These are phyloP conservation scores for Vitis rupestris DNA, from an alignment of 164 flowering plant genomes.

Conservation along the genomic window DNA sequence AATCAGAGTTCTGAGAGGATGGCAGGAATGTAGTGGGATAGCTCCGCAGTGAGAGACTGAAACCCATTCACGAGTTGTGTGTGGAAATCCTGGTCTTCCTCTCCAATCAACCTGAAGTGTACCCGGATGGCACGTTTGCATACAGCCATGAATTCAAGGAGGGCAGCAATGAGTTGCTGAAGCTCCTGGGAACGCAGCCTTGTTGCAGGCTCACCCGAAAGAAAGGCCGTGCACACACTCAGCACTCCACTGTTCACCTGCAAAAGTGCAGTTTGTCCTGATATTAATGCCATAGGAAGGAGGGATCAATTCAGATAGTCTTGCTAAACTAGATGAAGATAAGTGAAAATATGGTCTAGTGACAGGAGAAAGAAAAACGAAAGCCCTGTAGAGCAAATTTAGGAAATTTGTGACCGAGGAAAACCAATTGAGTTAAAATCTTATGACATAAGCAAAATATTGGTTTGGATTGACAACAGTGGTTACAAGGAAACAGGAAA, in stretches of 20 bases:
- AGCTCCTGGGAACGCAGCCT: slow-evolving; percentile 93
- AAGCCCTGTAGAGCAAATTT: too few species aligned
- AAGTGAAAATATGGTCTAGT: too few species aligned
- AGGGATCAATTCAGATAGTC: too few species aligned
- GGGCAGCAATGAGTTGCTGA: slow-evolving; percentile 98
- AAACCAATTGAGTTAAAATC: too few species aligned
- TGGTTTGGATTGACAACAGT: neutral
- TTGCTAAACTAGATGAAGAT: too few species aligned
- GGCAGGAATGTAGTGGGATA: slow-evolving; percentile 97
- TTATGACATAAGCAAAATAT: neutral
- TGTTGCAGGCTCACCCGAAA: slow-evolving; percentile 98
- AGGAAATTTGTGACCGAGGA: too few species aligned
- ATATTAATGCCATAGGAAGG: too few species aligned
- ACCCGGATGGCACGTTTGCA: slow-evolving; percentile 97
- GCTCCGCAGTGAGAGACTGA: slow-evolving; percentile 95
- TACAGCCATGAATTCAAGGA: slow-evolving; percentile 98
- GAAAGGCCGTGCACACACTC: slow-evolving; percentile 95
- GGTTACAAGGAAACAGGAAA: neutral
- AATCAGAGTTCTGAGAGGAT: slow-evolving; percentile 85
- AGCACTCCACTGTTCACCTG: slow-evolving; percentile 98
- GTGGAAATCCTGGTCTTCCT: slow-evolving; percentile 98
- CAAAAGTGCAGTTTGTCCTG: slow-evolving; percentile 5
- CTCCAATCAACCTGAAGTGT: slow-evolving; percentile 92
- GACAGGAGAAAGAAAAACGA: too few species aligned
- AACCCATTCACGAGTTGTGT: slow-evolving; percentile 98